Evolutionary conservation across 2,329 filamentous ascomycete genomes (phyloP), one percentile per base, ranked within the genome.

Genomic region (Penicillium frequentans): DNA sequence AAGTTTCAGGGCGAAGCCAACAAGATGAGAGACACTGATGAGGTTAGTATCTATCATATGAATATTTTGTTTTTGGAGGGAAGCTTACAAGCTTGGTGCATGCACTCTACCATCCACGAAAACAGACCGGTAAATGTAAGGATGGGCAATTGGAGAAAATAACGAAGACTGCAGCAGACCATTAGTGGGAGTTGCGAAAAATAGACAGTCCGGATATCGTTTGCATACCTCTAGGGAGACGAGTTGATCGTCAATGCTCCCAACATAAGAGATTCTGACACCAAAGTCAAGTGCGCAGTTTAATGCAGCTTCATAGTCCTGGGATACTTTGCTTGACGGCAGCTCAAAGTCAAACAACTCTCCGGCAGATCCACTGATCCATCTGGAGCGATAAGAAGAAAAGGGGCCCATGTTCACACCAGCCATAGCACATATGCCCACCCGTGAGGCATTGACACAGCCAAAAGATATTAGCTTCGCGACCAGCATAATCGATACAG

Each of bases 221-320:
- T 39, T 45, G 67, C 78, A 70, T 74, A 90, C 89, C 81, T 97
- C 93, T 70, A 99, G 81, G 4, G 93, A 93, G 14, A 99, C 93
- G 2, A 99, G 81, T 74, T 99, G 95, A 73, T 99, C 95, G 72
- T 99, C 95, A 51, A 99, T 96, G 73, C 93, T 97, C 53, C 93
- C 93, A 57, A 96, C 83, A 71, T 93, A 97, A 0, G 92, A 90
- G 49, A 98, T 85, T 42, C 91, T 86, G 14, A 90, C 90, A 13
- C 93, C 92, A 66, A 91, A 89, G 16, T 87, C 83, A 7, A 99
- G 79, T 1, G 89, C 88, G 10, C 84, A 84, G 67, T 89, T 86
- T 3, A 98, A 77, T 0, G 92, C 86, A 27, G 86, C 81, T 65
- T 91, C 86, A 64, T 97, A 96, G 64, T 90, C 86, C 67, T 89